These are phyloP conservation scores for Cercospora sp. DNA, from an alignment of 2,329 filamentous ascomycete species.

Conservation along the genomic window DNA sequence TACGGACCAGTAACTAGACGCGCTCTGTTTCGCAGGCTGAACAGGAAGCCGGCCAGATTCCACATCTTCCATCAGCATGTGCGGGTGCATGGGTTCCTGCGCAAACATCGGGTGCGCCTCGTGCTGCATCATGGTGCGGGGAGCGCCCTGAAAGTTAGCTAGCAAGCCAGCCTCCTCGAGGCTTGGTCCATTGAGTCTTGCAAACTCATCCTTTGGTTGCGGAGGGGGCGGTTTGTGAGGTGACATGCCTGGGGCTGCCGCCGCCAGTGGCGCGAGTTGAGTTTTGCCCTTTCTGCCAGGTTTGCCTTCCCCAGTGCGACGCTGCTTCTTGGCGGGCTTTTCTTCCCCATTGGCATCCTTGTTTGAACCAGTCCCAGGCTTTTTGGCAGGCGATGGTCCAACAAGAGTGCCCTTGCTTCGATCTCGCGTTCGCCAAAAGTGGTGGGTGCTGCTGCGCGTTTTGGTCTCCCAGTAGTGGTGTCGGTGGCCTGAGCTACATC, in stretches of 20 bases:
- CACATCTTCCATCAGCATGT: conserved; percentile 26
- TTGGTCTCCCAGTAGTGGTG: conserved; percentile 53
- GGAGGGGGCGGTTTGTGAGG: conserved; percentile 38
- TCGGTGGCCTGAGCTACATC: conserved; percentile 38
- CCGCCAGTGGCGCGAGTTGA: conserved; percentile 41
- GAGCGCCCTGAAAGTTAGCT: conserved; percentile 34
- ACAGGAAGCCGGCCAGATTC: conserved; percentile 28
- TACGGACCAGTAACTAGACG: conserved; percentile 84
- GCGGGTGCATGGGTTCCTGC: conserved; percentile 27
- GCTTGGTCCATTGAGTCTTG: conserved; percentile 23
- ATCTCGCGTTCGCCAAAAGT: conserved; percentile 67
- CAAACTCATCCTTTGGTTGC: conserved; percentile 35
- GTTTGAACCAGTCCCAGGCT: conserved; percentile 32
- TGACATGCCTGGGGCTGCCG: conserved; percentile 35
- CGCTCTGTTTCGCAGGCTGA: conserved; percentile 34
- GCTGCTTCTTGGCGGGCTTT: conserved; percentile 39
- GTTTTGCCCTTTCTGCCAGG: conserved; percentile 45
- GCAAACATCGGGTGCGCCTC: conserved; percentile 28
- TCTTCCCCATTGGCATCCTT: conserved; percentile 37
- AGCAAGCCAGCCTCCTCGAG: conserved; percentile 40
- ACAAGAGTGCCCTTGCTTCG: conserved; percentile 64
- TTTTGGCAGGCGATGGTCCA: conserved; percentile 54
- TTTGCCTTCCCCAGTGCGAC: conserved; percentile 38
- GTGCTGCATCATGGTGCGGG: conserved; percentile 21
- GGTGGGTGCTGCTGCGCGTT: conserved; percentile 64